phyloP scores from a whole-genome alignment of 192 early-diverging fungal species.

The Geranomyces michiganensis region DNA sequence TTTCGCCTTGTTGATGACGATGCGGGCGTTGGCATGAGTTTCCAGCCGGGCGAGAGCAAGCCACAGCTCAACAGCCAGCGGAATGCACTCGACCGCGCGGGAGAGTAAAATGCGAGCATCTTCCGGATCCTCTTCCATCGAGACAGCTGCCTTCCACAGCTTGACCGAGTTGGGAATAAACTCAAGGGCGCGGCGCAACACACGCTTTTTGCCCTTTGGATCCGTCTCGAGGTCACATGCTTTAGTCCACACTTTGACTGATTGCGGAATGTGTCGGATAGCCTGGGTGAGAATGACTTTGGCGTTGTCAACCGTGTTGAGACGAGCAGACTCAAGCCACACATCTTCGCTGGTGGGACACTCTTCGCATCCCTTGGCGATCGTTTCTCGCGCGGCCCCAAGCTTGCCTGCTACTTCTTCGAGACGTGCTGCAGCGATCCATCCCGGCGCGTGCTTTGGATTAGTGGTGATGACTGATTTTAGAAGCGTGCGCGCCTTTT shows the following conservation, averaged over 20 bases:
- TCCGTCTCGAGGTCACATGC: conserved; percentile 87
- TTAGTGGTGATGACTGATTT: conserved; percentile 91
- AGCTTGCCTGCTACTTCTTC: conserved; percentile 91
- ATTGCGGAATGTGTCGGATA: conserved; percentile 84
- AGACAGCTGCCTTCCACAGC: conserved; percentile 91
- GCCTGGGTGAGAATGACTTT: conserved; percentile 91
- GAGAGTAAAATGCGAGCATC: conserved; percentile 90
- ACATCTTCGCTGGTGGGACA: conserved; percentile 95
- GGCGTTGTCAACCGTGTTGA: conserved; percentile 82
- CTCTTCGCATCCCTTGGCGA: conserved; percentile 90
- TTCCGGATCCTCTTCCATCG: conserved; percentile 87
- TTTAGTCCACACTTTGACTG: conserved; percentile 90
- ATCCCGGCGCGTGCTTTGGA: conserved; percentile 95
- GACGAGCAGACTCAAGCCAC: conserved; percentile 93
- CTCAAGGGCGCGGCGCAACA: conserved; percentile 90
- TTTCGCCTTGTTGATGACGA: conserved; percentile 90
- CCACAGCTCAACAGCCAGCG: conserved; percentile 91
- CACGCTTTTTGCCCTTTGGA: conserved; percentile 71
- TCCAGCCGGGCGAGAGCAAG: conserved; percentile 92
- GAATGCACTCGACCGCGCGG: conserved; percentile 93
- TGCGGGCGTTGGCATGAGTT: conserved; percentile 82
- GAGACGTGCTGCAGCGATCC: conserved; percentile 96
- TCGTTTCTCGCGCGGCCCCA: conserved; percentile 79
- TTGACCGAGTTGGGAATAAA: conserved; percentile 88
- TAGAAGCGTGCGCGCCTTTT: conserved; percentile 85